phyloP scores from a whole-genome alignment of 2,329 filamentous ascomycete genomes.

The Triangularia verruculosa region DNA sequence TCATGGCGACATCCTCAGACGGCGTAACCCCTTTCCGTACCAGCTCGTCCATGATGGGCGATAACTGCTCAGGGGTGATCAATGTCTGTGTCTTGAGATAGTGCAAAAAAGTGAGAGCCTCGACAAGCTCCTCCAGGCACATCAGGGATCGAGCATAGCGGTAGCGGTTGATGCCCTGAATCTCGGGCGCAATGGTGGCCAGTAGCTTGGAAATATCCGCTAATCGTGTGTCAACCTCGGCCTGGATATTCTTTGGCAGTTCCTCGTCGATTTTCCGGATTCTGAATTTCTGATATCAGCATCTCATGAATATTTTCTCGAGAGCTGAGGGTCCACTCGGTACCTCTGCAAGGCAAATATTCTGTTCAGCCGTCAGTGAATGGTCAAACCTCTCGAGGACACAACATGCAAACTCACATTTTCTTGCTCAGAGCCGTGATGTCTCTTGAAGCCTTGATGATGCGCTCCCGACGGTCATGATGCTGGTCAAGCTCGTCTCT shows the following conservation, averaged over 20 bases:
- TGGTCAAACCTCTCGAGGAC: not conserved
- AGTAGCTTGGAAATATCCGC: slow-evolving; percentile 70
- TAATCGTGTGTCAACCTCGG: slow-evolving; percentile 68
- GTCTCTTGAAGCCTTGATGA: slow-evolving; percentile 88
- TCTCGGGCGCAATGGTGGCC: slow-evolving; percentile 63
- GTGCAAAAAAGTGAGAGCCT: slow-evolving; percentile 83
- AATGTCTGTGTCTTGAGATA: slow-evolving; percentile 78
- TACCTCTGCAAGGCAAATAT: slow-evolving; percentile 85
- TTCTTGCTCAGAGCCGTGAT: slow-evolving; percentile 96
- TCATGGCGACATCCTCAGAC: slow-evolving; percentile 24
- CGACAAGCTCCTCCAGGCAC: slow-evolving; percentile 91
- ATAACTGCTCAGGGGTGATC: slow-evolving; percentile 64
- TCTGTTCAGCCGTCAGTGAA: slow-evolving; percentile 41
- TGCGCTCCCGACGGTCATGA: slow-evolving; percentile 84
- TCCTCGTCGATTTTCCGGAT: slow-evolving; percentile 60
- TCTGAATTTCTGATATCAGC: slow-evolving; percentile 40
- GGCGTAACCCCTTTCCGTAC: slow-evolving; percentile 29
- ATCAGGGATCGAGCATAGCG: slow-evolving; percentile 79
- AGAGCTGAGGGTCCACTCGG: slow-evolving; percentile 8
- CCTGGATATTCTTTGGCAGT: slow-evolving; percentile 65
- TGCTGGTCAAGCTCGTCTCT: slow-evolving; percentile 88
- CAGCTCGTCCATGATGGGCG: slow-evolving; percentile 42
- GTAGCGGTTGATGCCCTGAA: slow-evolving; percentile 74
- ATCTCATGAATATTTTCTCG: not conserved
- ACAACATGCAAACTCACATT: slow-evolving; percentile 62